Evolutionary conservation across 495 filamentous ascomycete species (phyloP), one percentile per base, ranked within the genome.

Genomic region (Penicillium coprophilum): DNA sequence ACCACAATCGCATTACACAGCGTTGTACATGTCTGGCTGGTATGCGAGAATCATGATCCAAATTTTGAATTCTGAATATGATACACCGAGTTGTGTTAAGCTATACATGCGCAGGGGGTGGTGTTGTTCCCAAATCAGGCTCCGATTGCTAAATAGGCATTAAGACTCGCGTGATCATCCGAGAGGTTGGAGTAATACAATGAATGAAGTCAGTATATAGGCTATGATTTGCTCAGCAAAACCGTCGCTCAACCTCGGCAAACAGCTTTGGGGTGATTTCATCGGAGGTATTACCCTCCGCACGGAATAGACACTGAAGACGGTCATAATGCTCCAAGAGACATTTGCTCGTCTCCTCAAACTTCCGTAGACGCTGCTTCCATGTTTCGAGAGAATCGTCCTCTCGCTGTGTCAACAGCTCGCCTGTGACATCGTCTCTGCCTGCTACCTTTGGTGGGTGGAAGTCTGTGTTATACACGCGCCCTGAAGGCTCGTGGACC

Each of bases 381-480:
- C 95, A 97, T 15, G 90, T 88, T 46, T 94, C 87, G 63, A 92
- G 84, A 60, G 84, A 86, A 68, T 98, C 94, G 64, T 98, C 94
- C 15, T 83, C 74, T 56, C 94, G 79, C 60, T 93, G 86, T 30
- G 88, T 89, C 57, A 98, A 75, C 23, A 82, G 74, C 70, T 98
- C 94, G 20, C 95, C 94, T 0, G 95, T 98, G 50, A 96, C 68
- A 68, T 98, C 94, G 71, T 98, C 94, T 66, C 79, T 82, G 20
- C 95, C 93, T 0, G 82, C 70, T 9, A 91, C 84, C 60, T 86
- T 87, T 3, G 94, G 95, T 7, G 85, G 74, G 63, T 97, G 90
- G 80, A 96, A 98, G 3, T 86, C 87, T 1, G 88, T 93, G 66
- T 97, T 98, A 76, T 98, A 98, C 3, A 96, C 84, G 13, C 94